These are phyloP conservation scores for Paecilomyces fulvus DNA, from an alignment of 2,329 filamentous ascomycete genomes.

Conservation along the genomic window DNA sequence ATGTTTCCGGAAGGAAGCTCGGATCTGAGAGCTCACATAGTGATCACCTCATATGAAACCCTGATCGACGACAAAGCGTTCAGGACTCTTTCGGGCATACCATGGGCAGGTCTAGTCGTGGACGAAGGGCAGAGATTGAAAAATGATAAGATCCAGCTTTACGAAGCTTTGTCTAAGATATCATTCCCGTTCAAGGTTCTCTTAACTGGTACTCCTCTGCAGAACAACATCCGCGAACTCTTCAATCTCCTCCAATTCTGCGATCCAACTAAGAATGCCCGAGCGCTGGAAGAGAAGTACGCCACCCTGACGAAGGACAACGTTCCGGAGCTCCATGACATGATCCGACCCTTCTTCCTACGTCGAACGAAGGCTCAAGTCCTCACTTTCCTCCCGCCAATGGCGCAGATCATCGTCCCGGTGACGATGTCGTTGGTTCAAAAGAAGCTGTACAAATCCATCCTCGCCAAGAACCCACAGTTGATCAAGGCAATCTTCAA, in stretches of 20 bases:
- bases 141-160: slow-evolving; percentile 79
- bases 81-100: slow-evolving; percentile 58
- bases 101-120: slow-evolving; percentile 82
- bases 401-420: slow-evolving; percentile 90
- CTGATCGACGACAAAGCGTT: slow-evolving; percentile 64
- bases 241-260: slow-evolving; percentile 97
- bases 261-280: slow-evolving; percentile 63
- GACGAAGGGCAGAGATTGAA: slow-evolving; percentile 95
- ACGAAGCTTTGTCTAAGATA: slow-evolving; percentile 63
- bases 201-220: slow-evolving; percentile 75
- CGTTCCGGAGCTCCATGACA: slow-evolving; percentile 67
- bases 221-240: slow-evolving; percentile 79
- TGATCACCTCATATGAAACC: slow-evolving; percentile 92
- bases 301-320: slow-evolving; percentile 74
- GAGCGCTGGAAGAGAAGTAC: slow-evolving; percentile 65
- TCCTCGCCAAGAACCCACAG: slow-evolving; percentile 81
- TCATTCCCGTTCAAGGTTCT: slow-evolving; percentile 76
- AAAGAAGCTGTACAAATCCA: slow-evolving; percentile 88
- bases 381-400: slow-evolving; percentile 80
- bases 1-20: slow-evolving; percentile 59
- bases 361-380: slow-evolving; percentile 84
- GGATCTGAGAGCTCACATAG: slow-evolving; percentile 77
- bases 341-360: slow-evolving; percentile 66
- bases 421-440: slow-evolving; percentile 93
- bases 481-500: slow-evolving; percentile 78